These are phyloP conservation scores for Entonaema liquescens DNA, from an alignment of 495 filamentous ascomycete genomes.

Conservation along the genomic window DNA sequence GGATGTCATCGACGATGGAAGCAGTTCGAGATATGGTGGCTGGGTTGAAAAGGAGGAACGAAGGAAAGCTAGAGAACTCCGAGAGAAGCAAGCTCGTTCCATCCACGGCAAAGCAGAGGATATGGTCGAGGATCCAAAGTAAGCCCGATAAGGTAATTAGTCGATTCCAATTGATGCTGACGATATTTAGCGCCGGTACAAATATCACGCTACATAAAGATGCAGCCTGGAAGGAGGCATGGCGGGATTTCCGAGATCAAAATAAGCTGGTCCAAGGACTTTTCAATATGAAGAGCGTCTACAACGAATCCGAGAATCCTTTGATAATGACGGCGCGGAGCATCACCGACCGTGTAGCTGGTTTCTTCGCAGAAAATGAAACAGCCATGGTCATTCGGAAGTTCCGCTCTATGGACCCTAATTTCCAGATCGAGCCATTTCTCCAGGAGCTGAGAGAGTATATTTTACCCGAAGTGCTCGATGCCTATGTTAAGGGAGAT, in stretches of 20 bases:
- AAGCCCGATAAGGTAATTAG: conserved; percentile 50
- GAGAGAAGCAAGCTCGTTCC: conserved; percentile 64
- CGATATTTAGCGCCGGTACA: conserved; percentile 76
- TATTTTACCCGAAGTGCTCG: conserved; percentile 95
- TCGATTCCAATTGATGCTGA: conserved; percentile 25
- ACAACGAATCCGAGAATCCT: conserved; percentile 96
- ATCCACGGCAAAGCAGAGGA: conserved; percentile 61
- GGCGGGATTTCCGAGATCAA: conserved; percentile 89
- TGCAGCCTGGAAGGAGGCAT: conserved; percentile 93
- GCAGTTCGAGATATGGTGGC: conserved; percentile 93
- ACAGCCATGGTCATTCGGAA: conserved; percentile 97
- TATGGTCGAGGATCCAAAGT: conserved; percentile 84
- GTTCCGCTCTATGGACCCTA: conserved; percentile 95
- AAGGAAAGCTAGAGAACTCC: conserved; percentile 73
- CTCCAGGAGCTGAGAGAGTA: conserved; percentile 95
- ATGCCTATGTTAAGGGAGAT: conserved; percentile 98
- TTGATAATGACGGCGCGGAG: conserved; percentile 90
- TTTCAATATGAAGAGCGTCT: conserved; percentile 81
- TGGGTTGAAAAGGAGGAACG: conserved; percentile 97
- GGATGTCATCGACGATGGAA: conserved; percentile 95
- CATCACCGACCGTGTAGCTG: conserved; percentile 89
- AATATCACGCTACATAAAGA: conserved; percentile 97
- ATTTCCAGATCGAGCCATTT: conserved; percentile 94
- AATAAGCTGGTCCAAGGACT: conserved; percentile 88
- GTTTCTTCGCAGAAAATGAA: conserved; percentile 98